Evolutionary conservation across 1,139 yeast species (phyloP).

Genomic region (Trichomonascaceae sp.): DNA sequence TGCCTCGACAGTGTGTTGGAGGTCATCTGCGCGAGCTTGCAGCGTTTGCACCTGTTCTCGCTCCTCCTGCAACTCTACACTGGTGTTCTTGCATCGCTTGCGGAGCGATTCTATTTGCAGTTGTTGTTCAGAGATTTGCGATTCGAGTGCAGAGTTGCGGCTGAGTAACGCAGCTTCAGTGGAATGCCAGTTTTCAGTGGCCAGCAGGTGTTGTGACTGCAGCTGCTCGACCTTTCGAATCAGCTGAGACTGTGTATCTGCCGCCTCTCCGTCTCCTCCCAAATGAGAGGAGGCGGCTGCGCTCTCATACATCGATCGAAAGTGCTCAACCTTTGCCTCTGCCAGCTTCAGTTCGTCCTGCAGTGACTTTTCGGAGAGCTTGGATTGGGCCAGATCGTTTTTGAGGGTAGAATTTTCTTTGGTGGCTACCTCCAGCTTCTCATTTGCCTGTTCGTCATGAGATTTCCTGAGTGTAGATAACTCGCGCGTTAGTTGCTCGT

Average conservation of each 20-base stretch:
- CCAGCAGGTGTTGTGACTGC: constrained; percentile 53
- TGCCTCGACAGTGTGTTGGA: too few relatives aligned
- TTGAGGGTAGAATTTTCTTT: constrained; percentile 10
- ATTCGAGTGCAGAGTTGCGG: constrained; percentile 35
- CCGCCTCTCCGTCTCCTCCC: constrained; percentile 14
- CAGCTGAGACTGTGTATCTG: constrained; percentile 26
- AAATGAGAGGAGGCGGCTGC: constrained; percentile 28
- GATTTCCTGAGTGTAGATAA: constrained; percentile 12
- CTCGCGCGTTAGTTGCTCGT: constrained; percentile 7
- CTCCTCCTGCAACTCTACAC: too few relatives aligned
- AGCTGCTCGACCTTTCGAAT: constrained; percentile 37
- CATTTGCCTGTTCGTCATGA: constrained; percentile 13
- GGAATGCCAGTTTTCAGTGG: constrained; percentile 53
- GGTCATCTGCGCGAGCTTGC: too few relatives aligned
- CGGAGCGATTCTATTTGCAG: constrained; percentile 15
- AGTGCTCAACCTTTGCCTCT: constrained; percentile 32
- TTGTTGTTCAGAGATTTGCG: constrained; percentile 24
- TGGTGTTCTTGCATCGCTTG: too few relatives aligned
- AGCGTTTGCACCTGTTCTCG: too few relatives aligned
- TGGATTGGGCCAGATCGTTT: constrained; percentile 10
- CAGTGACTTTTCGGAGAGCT: constrained; percentile 16
- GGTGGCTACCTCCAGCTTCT: constrained; percentile 10
- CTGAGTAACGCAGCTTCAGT: constrained; percentile 41
- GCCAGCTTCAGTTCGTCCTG: constrained; percentile 21
- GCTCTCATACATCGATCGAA: constrained; percentile 24